Base-by-base conservation (phyloP, 1,139 yeast genomes). In the Yamadazyma epiphylla region DNA sequence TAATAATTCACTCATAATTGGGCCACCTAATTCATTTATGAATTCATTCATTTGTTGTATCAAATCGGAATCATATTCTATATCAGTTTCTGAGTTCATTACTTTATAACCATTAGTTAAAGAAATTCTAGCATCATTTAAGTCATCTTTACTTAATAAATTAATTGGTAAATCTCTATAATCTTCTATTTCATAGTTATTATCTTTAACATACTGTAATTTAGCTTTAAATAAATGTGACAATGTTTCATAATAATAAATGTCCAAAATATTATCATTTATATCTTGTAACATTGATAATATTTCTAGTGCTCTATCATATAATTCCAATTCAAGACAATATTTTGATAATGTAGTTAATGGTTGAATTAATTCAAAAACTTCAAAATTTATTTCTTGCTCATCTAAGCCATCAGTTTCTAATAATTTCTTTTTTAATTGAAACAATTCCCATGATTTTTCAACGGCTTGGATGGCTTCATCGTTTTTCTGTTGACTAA, bases 261-360 rank as follows among this genome's bases (percentile, higher is more conserved):
- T 70, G 46, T 89, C 97, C 34, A 86, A 64, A 37, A 85, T 77
- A 43, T 79, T 81, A 46, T 89, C 96, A 56, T 89, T 88, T 30
- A 89, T 74, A 39, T 84, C 89, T 45, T 80, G 79, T 14, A 81
- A 66, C 21, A 71, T 69, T 15, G 72, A 63, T 8, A 87, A 69
- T 14, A 86, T 76, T 24, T 73, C 71, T 10, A 77, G 59, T 3
- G 86, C 84, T 15, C 69, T 50, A 25, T 84, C 94, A 47, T 79
- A 79, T 38, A 75, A 59, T 24, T 81, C 91, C 51, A 85, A 64
- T 55, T 89, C 97, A 31, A 86, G 68, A 16, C 91, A 78, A 53
- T 80, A 78, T 49, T 84, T 79, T 10, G 87, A 65, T 31, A 89
- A 60, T 1, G 87, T 75, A 24, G 81, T 62, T 27, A 88, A 59